Conservation (phyloP, 1,284 basidiomycete species). For the Cryptococcus sp. region DNA sequence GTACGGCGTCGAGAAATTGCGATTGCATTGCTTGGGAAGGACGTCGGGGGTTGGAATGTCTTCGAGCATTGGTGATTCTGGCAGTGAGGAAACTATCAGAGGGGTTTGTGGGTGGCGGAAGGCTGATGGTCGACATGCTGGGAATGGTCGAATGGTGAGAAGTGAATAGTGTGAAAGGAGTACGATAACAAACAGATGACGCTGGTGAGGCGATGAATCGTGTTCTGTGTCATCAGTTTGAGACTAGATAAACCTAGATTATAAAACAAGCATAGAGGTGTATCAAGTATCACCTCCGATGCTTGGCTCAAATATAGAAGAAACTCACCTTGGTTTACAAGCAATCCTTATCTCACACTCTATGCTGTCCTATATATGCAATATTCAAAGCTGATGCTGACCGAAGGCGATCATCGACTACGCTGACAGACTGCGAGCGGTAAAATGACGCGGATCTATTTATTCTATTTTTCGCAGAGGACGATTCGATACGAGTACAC, state of each 20-base stretch:
- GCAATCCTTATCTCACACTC: not conserved
- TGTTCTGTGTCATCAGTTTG: no score
- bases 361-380: not conserved
- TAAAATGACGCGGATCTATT: not conserved
- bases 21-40: not conserved
- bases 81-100: not conserved
- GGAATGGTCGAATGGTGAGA: not conserved
- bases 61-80: not conserved
- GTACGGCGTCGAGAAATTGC: constrained; percentile 1
- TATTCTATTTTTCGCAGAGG: not conserved
- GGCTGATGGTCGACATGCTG: not conserved
- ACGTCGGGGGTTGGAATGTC: not conserved
- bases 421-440: not conserved
- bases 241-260: not conserved
- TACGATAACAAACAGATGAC: not conserved
- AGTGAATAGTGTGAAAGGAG: not conserved
- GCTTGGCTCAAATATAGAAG: not conserved
- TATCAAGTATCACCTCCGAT: not conserved
- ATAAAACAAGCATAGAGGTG: not conserved
- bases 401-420: not conserved
- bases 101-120: not conserved
- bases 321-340: not conserved
- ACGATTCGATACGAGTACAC: not conserved
- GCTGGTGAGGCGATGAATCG: no score
- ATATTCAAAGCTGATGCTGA: not conserved